Evolutionary conservation across 352 stramenopile species (phyloP).

Genomic region (Phytophthora fragariaefolia): DNA sequence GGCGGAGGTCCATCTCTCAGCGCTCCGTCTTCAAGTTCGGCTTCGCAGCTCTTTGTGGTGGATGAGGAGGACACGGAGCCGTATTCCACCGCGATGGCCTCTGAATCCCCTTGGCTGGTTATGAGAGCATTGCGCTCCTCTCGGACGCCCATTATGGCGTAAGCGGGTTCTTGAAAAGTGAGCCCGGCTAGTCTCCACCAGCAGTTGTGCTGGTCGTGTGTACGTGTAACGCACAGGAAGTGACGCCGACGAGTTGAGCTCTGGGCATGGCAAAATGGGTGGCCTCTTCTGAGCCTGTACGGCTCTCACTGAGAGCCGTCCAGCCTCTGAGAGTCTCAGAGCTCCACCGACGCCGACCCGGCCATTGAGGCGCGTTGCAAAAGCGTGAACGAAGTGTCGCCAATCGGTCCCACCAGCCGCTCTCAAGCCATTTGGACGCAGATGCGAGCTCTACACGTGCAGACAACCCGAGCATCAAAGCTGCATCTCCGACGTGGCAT

Average conservation of each 20-base stretch:
- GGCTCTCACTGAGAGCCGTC: no score
- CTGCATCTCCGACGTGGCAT: background rate
- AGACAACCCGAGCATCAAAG: background rate
- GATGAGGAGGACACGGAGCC: constrained; percentile 3
- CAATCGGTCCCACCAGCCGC: constrained; percentile 10
- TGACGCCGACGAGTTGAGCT: background rate
- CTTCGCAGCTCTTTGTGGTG: background rate
- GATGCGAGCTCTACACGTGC: constrained; percentile 1
- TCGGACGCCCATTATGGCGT: constrained; percentile 17
- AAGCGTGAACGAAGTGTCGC: background rate
- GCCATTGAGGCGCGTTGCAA: background rate
- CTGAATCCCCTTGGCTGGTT: constrained; percentile 11
- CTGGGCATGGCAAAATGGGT: background rate
- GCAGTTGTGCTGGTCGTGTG: background rate
- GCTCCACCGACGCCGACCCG: background rate
- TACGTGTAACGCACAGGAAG: background rate
- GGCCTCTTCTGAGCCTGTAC: constrained; percentile 5
- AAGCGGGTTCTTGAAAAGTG: constrained; percentile 7
- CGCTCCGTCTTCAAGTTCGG: constrained; percentile 36
- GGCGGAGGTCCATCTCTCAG: constrained; percentile 39
- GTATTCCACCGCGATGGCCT: constrained; percentile 9
- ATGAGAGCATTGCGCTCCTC: constrained; percentile 27
- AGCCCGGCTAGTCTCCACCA: background rate
- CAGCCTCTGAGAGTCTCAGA: no score
- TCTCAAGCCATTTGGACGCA: constrained; percentile 6